Conservation (phyloP, 2,329 filamentous ascomycete genomes). For the Teratosphaeriaceae sp. region DNA sequence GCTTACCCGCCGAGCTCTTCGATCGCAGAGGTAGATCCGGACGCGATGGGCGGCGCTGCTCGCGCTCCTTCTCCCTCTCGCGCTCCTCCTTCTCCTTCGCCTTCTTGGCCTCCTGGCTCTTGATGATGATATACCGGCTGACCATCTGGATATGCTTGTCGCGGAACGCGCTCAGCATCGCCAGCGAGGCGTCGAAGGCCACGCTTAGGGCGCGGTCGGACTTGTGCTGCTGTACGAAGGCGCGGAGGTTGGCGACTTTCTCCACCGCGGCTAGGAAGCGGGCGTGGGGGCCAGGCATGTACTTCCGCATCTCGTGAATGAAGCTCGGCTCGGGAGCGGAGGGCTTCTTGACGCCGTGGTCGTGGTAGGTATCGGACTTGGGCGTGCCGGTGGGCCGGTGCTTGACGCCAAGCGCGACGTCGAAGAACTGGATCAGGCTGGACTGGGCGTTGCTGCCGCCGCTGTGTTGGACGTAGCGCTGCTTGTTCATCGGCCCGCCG, state of each 20-base stretch:
- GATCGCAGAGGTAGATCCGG: constrained; percentile 8
- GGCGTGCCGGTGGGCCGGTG: constrained; percentile 83
- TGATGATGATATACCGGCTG: constrained; percentile 88
- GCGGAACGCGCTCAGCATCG: constrained; percentile 68
- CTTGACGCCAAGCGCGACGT: constrained; percentile 81
- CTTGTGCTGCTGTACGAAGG: constrained; percentile 62
- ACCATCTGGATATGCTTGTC: constrained; percentile 97
- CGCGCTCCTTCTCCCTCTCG: constrained; percentile 47
- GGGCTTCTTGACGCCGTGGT: constrained; percentile 41
- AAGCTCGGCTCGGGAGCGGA: constrained; percentile 59
- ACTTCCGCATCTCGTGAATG: constrained; percentile 91
- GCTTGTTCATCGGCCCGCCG: constrained; percentile 46
- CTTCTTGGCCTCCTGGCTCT: constrained; percentile 61
- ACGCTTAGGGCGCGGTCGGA: constrained; percentile 61
- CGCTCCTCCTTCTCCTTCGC: constrained; percentile 30
- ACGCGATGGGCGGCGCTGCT: neutral
- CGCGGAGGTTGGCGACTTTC: constrained; percentile 76
- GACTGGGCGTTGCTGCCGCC: constrained; percentile 97
- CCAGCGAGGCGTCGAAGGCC: constrained; percentile 86
- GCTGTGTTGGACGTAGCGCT: constrained; percentile 72
- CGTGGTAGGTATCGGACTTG: constrained; percentile 29
- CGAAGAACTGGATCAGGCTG: constrained; percentile 95
- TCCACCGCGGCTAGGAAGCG: constrained; percentile 79
- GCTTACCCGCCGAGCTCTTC: constrained; percentile 16
- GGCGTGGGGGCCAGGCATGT: constrained; percentile 92